These are phyloP conservation scores for Hypericum perforatum DNA, from an alignment of 345 rosid species.

Conservation along the genomic window DNA sequence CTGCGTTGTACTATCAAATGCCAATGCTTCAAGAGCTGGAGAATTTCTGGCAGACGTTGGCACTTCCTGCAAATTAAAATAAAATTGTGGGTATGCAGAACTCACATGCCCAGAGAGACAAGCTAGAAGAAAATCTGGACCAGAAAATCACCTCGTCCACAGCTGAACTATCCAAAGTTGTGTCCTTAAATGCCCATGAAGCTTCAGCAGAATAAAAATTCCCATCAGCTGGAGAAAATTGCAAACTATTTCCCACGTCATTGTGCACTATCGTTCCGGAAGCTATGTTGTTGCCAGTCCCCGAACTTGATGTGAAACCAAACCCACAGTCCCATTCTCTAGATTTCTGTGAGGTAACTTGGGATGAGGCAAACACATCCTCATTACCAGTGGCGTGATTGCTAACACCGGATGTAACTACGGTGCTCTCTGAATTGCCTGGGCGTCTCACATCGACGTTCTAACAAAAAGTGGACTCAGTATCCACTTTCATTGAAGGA, in stretches of 20 bases:
- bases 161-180: constrained; percentile 29
- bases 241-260: constrained; percentile 9
- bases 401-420: constrained; percentile 14
- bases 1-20: constrained; percentile 14
- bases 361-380: constrained; percentile 16
- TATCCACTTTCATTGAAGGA: too few species aligned
- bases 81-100: not conserved
- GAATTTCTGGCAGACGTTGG: constrained; percentile 14
- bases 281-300: constrained; percentile 10
- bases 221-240: constrained; percentile 17
- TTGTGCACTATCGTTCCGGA: constrained; percentile 15
- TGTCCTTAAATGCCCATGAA: constrained; percentile 42
- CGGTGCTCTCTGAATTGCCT: constrained; percentile 11
- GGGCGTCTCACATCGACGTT: constrained; percentile 22
- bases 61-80: constrained; percentile 17
- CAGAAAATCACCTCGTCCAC: constrained; percentile 30
- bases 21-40: constrained; percentile 12
- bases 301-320: constrained; percentile 17
- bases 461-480: constrained; percentile 14
- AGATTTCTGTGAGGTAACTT: constrained; percentile 19
- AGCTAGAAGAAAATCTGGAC: not conserved
- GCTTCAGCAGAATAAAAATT: constrained; percentile 21
- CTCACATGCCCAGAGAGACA: constrained; percentile 4
- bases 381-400: constrained; percentile 8
- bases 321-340: constrained; percentile 31